Base-by-base conservation (phyloP, 2,329 filamentous ascomycete species). In the Fusarium odoratissimum region DNA sequence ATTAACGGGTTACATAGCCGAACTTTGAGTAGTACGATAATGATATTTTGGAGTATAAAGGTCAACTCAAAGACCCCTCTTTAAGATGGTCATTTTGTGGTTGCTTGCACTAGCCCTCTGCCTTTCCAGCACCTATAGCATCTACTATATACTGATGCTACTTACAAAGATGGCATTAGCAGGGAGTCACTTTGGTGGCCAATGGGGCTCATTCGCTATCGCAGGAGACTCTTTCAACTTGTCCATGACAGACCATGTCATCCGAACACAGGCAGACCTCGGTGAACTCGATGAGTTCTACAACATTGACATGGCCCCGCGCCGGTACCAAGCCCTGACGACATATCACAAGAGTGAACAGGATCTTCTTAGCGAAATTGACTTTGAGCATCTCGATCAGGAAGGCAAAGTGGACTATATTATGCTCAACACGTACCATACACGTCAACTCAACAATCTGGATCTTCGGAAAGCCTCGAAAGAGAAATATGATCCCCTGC, bases 361-460 rank as follows among this genome's bases (percentile, higher is more conserved):
- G 1, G 28, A 33, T 1, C 41, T 73, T 9, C 62, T 73, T 2
- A 25, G 51, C 10, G 60, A 38, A 1, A 71, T 73, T 3, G 62
- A 73, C n/a, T 73, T 73, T 48, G 45, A 57, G 0, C 38, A 30
- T 10, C 62, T 73, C 1, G 55, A 73, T 16, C 71, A 74, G 12
- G 71, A 73, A 30, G 55, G 71, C 19, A 73, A 60, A 23, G 71
- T 73, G 1, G 71, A 73, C 1, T 71, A 73, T 35, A 73, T 73
- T 6, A 60, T 74, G 67, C 62, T 73, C 12, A 70, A 52, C 14
- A 73, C 71, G 0, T 73, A 64, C 17, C 71, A 73, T 30, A 74
- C 57, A 1, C 49, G 71, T 1, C 71, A 60, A 1, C 45, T 73
- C 11, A 73, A 73, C 19, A 73, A 73, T 5, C 16, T 73, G 2